phyloP scores from a whole-genome alignment of 768 basidiomycete genomes.

The Boletus subcaerulescens region DNA sequence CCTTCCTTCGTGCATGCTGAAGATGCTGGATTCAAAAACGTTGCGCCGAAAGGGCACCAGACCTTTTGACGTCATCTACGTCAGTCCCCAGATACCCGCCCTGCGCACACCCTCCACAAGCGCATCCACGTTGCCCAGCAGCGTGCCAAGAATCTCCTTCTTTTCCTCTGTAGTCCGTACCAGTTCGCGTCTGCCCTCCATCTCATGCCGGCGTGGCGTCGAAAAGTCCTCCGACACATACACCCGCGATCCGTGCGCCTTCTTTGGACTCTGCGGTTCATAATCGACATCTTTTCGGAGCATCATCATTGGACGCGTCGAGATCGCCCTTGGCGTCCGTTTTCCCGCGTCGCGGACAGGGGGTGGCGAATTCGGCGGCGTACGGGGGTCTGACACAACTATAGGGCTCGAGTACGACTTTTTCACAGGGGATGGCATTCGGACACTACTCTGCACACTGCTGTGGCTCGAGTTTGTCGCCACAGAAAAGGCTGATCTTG shows the following conservation, averaged over 20 bases:
- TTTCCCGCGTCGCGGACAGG: constrained; percentile 24
- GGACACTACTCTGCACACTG: constrained; percentile 22
- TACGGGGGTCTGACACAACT: constrained; percentile 16
- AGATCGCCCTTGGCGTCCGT: constrained; percentile 21
- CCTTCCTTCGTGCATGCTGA: too few species aligned
- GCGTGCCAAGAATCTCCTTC: constrained; percentile 72
- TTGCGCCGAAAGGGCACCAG: too few species aligned
- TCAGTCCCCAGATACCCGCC: constrained; percentile 85
- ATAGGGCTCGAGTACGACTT: constrained; percentile 31
- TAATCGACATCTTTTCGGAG: constrained; percentile 71
- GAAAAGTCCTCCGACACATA: constrained; percentile 27
- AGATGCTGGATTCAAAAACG: too few species aligned
- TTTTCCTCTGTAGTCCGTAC: constrained; percentile 75
- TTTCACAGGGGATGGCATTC: constrained; percentile 42
- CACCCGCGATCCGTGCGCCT: constrained; percentile 34
- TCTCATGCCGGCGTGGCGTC: constrained; percentile 9
- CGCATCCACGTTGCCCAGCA: constrained; percentile 90
- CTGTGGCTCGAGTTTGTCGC: constrained; percentile 34
- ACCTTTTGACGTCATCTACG: constrained; percentile 19
- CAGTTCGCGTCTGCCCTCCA: constrained; percentile 12
- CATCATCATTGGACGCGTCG: constrained; percentile 55
- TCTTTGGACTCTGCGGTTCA: constrained; percentile 69
- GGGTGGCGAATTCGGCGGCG: constrained; percentile 26
- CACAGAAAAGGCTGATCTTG: constrained; percentile 41
- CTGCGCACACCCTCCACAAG: constrained; percentile 84